Evolutionary conservation across 768 basidiomycete genomes (phyloP).

Genomic region (Tubosaeta sp.): DNA sequence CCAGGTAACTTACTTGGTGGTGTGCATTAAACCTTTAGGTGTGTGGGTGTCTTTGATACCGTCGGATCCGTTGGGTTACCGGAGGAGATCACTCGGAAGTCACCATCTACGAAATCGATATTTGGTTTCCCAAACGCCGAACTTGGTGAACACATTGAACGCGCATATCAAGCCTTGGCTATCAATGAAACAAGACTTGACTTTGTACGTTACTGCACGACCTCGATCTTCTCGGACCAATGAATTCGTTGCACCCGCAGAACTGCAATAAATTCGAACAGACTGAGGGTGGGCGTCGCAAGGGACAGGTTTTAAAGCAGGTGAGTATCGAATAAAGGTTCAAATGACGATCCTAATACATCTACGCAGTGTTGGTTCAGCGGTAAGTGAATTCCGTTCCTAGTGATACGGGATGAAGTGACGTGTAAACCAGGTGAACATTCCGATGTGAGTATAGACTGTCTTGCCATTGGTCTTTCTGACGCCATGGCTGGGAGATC

Average conservation of each 20-base stretch:
- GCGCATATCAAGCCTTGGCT: slow-evolving; percentile 67
- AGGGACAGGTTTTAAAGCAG: slow-evolving; percentile 61
- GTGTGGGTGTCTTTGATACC: slow-evolving; percentile 73
- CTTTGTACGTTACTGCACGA: slow-evolving; percentile 45
- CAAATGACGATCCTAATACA: slow-evolving; percentile 3
- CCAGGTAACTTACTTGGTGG: background rate
- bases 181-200: slow-evolving; percentile 63
- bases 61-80: slow-evolving; percentile 72
- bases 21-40: slow-evolving; percentile 34
- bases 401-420: background rate
- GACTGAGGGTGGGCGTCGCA: slow-evolving; percentile 44
- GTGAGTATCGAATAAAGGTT: slow-evolving; percentile 28
- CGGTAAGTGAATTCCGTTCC: slow-evolving; percentile 37
- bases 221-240: background rate
- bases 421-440: slow-evolving; percentile 26
- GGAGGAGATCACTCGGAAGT: slow-evolving; percentile 51
- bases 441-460: slow-evolving; percentile 15
- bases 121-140: slow-evolving; percentile 63
- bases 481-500: slow-evolving; percentile 37
- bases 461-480: background rate
- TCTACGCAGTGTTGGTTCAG: slow-evolving; percentile 62
- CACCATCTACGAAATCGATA: slow-evolving; percentile 42
- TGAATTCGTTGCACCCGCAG: slow-evolving; percentile 28
- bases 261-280: slow-evolving; percentile 62
- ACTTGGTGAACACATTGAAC: slow-evolving; percentile 60